phyloP scores from a whole-genome alignment of 164 flowering plant species.

The Dillenia turbinata region DNA sequence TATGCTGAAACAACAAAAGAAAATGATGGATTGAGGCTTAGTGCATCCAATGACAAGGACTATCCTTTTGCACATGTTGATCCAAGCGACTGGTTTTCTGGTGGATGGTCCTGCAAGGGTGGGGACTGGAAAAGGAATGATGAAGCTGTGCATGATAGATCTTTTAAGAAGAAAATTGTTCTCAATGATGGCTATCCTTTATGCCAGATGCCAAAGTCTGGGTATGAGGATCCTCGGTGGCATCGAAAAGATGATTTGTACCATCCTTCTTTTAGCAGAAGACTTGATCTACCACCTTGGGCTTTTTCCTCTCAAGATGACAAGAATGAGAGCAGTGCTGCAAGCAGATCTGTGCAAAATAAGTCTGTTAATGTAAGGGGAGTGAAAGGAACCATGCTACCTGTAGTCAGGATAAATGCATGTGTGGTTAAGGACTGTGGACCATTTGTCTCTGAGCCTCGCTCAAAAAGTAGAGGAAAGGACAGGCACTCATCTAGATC shows the following conservation, averaged over 20 bases:
- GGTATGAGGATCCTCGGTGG: constrained; percentile 85
- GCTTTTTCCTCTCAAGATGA: constrained; percentile 80
- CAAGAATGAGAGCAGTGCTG: constrained; percentile 38
- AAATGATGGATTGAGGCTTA: constrained; percentile 31
- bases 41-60: constrained; percentile 34
- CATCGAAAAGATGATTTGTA: constrained; percentile 76
- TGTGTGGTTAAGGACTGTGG: constrained; percentile 86
- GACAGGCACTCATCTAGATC: constrained; percentile 62
- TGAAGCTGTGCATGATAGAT: constrained; percentile 59
- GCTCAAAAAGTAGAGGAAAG: constrained; percentile 43
- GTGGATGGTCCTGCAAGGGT: constrained; percentile 88
- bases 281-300: constrained; percentile 85
- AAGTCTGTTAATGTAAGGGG: constrained; percentile 48
- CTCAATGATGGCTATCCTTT: constrained; percentile 87
- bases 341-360: constrained; percentile 33
- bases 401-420: constrained; percentile 89
- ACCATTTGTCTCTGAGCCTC: constrained; percentile 67
- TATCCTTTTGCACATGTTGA: constrained; percentile 25
- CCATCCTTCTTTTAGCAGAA: constrained; percentile 56
- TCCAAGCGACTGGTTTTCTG: constrained; percentile 54
- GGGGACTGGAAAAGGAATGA: constrained; percentile 97
- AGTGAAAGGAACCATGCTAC: constrained; percentile 61
- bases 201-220: constrained; percentile 86
- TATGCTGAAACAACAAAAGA: constrained; percentile 34
- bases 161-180: constrained; percentile 58